Conservation (phyloP, 108 stramenopile species). For the Cyclostephanos tholiformis region DNA sequence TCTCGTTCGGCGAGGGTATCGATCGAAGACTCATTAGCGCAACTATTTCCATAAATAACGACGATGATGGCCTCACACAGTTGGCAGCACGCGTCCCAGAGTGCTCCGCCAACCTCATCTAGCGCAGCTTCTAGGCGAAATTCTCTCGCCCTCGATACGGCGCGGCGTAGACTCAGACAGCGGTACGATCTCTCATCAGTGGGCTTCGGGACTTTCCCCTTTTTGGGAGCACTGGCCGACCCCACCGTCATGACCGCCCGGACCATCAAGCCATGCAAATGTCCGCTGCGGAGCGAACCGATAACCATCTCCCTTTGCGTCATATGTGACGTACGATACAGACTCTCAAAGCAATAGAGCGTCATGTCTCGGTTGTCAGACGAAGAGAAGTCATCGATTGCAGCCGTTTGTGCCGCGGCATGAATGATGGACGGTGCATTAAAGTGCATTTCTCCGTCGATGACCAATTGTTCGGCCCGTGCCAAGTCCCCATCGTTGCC, state of each 20-base stretch:
- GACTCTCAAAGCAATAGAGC: constrained; percentile 55
- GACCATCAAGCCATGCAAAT: constrained; percentile 67
- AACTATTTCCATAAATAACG: constrained; percentile 49
- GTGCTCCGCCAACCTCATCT: constrained; percentile 8
- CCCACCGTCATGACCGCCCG: constrained; percentile 64
- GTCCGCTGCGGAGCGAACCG: constrained; percentile 57
- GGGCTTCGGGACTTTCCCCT: constrained; percentile 72
- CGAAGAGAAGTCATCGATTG: constrained; percentile 2
- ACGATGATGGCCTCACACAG: constrained; percentile 52
- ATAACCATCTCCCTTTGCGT: constrained; percentile 38
- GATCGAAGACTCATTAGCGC: constrained; percentile 6
- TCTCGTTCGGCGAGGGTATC: constrained; percentile 37
- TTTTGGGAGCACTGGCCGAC: constrained; percentile 70
- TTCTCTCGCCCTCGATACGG: constrained; percentile 25
- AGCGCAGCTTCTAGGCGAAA: constrained; percentile 3
- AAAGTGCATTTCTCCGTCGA: constrained; percentile 57
- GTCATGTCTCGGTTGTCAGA: constrained; percentile 78
- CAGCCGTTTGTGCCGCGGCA: constrained; percentile 18
- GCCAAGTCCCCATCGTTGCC: constrained; percentile 63
- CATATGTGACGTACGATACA: constrained; percentile 24
- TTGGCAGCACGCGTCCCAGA: constrained; percentile 39
- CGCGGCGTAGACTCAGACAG: constrained; percentile 54
- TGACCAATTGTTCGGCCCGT: constrained; percentile 61
- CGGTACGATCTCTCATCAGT: constrained; percentile 52
- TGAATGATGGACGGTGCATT: constrained; percentile 61